phyloP scores from a whole-genome alignment of 306 rosid genomes.

The Begonia peltatifolia region DNA sequence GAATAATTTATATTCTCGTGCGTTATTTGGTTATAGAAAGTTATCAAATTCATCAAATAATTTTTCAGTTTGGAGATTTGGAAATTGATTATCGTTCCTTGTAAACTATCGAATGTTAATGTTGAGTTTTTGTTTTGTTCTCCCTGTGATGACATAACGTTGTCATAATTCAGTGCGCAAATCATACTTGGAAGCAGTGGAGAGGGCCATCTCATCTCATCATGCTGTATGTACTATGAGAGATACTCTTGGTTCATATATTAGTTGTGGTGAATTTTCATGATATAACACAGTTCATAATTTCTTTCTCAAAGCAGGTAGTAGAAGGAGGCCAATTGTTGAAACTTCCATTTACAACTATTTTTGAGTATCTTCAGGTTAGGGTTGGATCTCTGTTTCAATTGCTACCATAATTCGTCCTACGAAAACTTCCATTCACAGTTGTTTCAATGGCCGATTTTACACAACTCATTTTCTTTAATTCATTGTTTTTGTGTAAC shows the following conservation, averaged over 20 bases:
- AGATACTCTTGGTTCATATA: slow-evolving; percentile 4
- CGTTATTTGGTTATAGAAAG: no score
- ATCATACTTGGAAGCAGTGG: slow-evolving; percentile 61
- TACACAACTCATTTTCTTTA: neutral
- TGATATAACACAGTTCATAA: slow-evolving; percentile 7
- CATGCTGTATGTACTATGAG: slow-evolving; percentile 46
- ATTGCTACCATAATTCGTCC: no score
- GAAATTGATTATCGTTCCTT: no score
- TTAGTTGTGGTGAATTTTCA: slow-evolving; percentile 7
- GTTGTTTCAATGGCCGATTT: neutral
- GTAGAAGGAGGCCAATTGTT: slow-evolving; percentile 42
- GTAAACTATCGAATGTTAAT: neutral
- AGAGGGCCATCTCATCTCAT: slow-evolving; percentile 46
- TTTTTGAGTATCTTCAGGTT: slow-evolving; percentile 98
- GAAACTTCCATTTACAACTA: slow-evolving; percentile 72
- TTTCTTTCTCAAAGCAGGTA: slow-evolving; percentile 42
- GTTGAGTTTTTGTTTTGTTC: slow-evolving; percentile 1
- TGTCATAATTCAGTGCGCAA: slow-evolving; percentile 37
- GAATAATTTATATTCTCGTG: no score
- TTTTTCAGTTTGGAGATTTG: no score
- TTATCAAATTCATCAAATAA: no score
- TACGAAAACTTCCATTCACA: neutral
- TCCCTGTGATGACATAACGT: slow-evolving; percentile 7
- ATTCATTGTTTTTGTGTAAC: slow-evolving; percentile 1
- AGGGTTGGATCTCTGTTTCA: slow-evolving; percentile 2